Evolutionary conservation across 805 yeast species (phyloP), one percentile per base, ranked within the genome.

Genomic region (Nakazawaea anatomiae): DNA sequence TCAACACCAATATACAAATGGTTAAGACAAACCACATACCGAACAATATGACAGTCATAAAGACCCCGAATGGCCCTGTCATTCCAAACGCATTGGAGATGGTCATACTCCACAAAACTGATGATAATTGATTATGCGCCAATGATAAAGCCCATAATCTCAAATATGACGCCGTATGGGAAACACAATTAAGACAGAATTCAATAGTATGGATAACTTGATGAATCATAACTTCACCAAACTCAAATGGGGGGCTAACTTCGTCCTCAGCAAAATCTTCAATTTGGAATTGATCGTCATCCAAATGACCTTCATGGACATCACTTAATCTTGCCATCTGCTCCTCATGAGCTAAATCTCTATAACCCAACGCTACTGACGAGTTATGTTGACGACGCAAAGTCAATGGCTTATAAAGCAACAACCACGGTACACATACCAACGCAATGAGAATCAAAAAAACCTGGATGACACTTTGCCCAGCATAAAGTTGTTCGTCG

Each of bases 151-250:
- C 99, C 99, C 99, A 92, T 58, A 92, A 74, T 70, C 99, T 87
- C 59, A 92, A 75, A 64, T 92, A 92, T 0, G 98, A 92, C 1
- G 99, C 99, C 2, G 99, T 92, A 68, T 92, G 99, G n/a, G 97
- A 89, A 34, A 92, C 96, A 74, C 97, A 88, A 70, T 94, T 94
- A 64, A 92, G 77, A 64, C 99, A 92, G 71, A 94, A 92, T 74
- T 92, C 99, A 65, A 92, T 92, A 9, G 99, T 94, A 68, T 94
- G 97, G 59, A 92, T 92, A 28, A 92, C 96, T 70, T 92, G 99
- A 68, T 92, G 97, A 59, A 92, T 92, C 85, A 92, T 86, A 35
- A 94, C 81, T 61, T 92, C 99, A 44, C 97, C 97, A 65, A 92
- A 88, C 54, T 84, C 79, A 60, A 83, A 85, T 43, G 71, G 83